These are phyloP conservation scores for Sugiyamaella mastotermitis DNA, from an alignment of 805 yeast species.

Conservation along the genomic window DNA sequence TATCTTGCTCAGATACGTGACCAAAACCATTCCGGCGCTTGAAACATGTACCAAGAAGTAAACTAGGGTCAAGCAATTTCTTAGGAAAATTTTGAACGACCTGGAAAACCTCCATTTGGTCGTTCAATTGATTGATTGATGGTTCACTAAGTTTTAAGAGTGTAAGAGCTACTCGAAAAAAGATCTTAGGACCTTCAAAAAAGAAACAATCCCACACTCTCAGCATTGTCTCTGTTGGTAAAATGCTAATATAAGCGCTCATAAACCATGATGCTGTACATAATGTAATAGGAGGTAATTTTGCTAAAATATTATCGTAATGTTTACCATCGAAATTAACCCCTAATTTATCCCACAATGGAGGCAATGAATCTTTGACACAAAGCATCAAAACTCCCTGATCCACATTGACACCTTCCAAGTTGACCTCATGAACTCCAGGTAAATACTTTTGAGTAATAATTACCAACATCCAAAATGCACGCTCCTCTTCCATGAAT, in stretches of 20 bases:
- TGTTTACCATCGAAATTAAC: constrained; percentile 37
- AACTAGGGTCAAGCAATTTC: constrained; percentile 35
- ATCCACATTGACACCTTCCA: constrained; percentile 92
- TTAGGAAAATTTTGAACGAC: constrained; percentile 80
- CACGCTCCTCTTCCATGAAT: constrained; percentile 81
- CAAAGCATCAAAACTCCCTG: constrained; percentile 92
- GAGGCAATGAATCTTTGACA: constrained; percentile 75
- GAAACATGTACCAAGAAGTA: constrained; percentile 21
- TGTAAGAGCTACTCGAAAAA: constrained; percentile 77
- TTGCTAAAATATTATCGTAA: constrained; percentile 46
- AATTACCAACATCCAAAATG: constrained; percentile 95
- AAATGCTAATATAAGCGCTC: constrained; percentile 87
- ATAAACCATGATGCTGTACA: constrained; percentile 98
- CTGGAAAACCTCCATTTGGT: constrained; percentile 69
- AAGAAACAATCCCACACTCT: constrained; percentile 94
- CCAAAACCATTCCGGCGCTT: constrained; percentile 40
- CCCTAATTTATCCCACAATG: constrained; percentile 58
- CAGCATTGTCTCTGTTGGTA: constrained; percentile 83
- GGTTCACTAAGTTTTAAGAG: constrained; percentile 73
- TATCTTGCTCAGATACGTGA: constrained; percentile 75
- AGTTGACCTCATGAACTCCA: constrained; percentile 80
- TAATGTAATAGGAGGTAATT: constrained; percentile 83
- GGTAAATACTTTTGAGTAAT: constrained; percentile 82
- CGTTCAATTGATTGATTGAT: constrained; percentile 39
- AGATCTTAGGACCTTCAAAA: constrained; percentile 82